Conservation (phyloP, 1,139 yeast genomes). For the Kodamaea alishanica region DNA sequence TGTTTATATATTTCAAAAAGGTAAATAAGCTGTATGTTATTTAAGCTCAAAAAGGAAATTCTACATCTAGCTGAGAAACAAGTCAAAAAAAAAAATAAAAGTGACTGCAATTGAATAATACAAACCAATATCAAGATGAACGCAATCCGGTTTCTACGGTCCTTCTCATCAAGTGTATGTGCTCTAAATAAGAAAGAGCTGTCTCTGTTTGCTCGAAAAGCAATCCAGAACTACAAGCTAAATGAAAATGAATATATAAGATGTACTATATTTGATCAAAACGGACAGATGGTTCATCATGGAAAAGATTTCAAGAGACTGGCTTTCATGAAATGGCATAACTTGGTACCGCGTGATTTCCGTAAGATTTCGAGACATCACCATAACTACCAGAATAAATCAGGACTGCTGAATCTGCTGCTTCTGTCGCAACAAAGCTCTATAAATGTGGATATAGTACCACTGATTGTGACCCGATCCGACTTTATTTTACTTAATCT, state of each 20-base stretch:
- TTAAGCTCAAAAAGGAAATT: no score
- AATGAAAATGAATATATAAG: conserved; percentile 33
- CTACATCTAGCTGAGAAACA: no score
- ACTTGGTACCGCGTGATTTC: conserved; percentile 40
- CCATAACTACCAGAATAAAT: conserved; percentile 6
- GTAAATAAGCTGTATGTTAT: not conserved
- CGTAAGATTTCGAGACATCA: conserved; percentile 36
- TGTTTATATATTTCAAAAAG: not conserved
- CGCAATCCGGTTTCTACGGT: no score
- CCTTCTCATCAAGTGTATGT: no score
- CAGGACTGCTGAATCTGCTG: not conserved
- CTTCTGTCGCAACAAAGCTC: conserved; percentile 8
- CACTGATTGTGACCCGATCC: conserved; percentile 37
- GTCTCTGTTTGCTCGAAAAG: no score
- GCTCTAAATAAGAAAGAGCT: no score
- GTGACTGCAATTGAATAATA: no score
- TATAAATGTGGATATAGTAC: conserved; percentile 39
- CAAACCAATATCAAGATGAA: no score
- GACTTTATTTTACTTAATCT: conserved; percentile 39
- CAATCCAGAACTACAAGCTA: conserved; percentile 10
- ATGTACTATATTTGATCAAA: conserved; percentile 54
- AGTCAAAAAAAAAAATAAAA: no score
- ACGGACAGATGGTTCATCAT: conserved; percentile 38
- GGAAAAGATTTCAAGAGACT: conserved; percentile 37
- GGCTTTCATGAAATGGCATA: conserved; percentile 35